Base-by-base conservation (phyloP, 306 rosid species). In the Inga oerstediana region DNA sequence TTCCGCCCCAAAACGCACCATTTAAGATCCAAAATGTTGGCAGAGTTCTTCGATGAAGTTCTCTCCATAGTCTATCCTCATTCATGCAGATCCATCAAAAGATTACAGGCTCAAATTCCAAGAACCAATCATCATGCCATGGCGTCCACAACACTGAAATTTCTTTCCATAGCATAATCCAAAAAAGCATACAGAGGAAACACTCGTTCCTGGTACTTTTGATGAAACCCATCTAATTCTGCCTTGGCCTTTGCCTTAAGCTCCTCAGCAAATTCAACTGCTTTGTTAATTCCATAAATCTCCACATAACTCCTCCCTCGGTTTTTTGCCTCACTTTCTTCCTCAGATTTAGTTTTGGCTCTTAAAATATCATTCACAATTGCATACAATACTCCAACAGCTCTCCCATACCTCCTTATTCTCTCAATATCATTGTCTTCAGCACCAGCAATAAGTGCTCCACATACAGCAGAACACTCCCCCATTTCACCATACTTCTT, bases 401-500 rank as follows among this genome's bases (percentile, higher is more conserved):
- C 93, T 84, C 94, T 94, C 56, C 97, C 98, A 59, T 96, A 96
- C 84, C 97, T 88, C 87, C 94, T 91, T 85, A 96, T 76, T 79
- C 94, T 89, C 88, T 90, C 92, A 83, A 96, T 72, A 82, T 96
- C 99, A 54, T 87, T 90, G 17, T 86, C 94, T 70, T 89, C 85
- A 1, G 94, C 98, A 79, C 98, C 98, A 17, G 97, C 98, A 79
- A 96, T 79, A 32, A 96, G 81, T 58, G 97, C 97, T 80, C 99
- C 97, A 74, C 99, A 96, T 44, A 90, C 99, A 17, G 99, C 98
- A 77, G 98, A 96, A 79, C 96, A 93, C 86, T 91, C 94, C 12
- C 94, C 88, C 97, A 96, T 89, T 87, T 92, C 99, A n/a, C 99
- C 99, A 35, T 84, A 96, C 89, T 96, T 96, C 89, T 93, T 96